Evolutionary conservation across 164 flowering plant genomes (phyloP).

Genomic region (Brasenia schreberi): DNA sequence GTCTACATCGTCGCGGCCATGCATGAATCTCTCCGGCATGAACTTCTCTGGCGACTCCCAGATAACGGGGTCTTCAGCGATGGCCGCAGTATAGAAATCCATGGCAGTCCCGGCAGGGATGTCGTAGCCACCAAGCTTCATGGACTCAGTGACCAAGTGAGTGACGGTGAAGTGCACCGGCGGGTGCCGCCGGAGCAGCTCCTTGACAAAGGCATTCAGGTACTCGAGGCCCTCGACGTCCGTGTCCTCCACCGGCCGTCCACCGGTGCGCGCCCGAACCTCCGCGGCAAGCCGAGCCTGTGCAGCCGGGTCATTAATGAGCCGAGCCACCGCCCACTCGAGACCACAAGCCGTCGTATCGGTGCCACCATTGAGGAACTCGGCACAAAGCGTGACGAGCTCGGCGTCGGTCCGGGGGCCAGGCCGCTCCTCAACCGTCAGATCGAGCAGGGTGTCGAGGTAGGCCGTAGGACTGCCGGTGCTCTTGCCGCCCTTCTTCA

Average conservation of each 20-base stretch:
- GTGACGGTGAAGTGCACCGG: conserved; percentile 78
- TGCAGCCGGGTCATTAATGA: conserved; percentile 51
- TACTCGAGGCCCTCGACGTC: conserved; percentile 62
- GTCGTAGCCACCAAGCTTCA: conserved; percentile 61
- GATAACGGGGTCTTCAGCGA: conserved; percentile 55
- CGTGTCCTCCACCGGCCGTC: conserved; percentile 28
- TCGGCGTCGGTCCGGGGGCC: conserved; percentile 54
- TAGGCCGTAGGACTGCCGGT: conserved; percentile 84
- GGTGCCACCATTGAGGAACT: conserved; percentile 75
- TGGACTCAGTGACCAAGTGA: conserved; percentile 48
- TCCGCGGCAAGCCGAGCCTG: conserved; percentile 57
- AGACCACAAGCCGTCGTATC: conserved; percentile 74
- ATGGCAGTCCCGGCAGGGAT: conserved; percentile 53
- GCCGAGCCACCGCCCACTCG: conserved; percentile 72
- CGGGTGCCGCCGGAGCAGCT: conserved; percentile 79
- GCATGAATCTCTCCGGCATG: conserved; percentile 76
- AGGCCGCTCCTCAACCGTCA: conserved; percentile 27
- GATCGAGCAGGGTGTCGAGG: conserved; percentile 53
- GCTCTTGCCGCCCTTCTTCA: conserved; percentile 17
- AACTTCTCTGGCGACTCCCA: conserved; percentile 70
- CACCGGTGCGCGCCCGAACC: conserved; percentile 40
- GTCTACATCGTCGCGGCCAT: conserved; percentile 57
- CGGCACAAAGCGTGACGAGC: conserved; percentile 67
- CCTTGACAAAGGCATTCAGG: conserved; percentile 61
- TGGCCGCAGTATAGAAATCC: conserved; percentile 61